A percentile compares a stretch with the other conserved stretches of the same genome.
Evolutionary conservation across 345 rosid genomes (phyloP).

Genomic region (Citrus hindsii): DNA sequence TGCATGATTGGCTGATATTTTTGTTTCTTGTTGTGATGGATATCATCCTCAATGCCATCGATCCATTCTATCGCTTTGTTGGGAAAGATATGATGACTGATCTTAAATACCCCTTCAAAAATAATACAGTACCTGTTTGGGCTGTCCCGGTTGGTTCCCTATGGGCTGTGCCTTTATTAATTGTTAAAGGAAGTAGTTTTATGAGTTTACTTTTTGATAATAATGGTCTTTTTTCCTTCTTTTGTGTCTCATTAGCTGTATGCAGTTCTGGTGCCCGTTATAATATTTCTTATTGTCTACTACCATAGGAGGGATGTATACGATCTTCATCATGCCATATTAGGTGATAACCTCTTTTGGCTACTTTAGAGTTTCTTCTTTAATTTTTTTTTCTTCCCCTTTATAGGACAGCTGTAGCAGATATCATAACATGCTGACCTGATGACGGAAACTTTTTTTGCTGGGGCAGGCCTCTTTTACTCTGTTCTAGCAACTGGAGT

Average conservation of each 20-base stretch:
- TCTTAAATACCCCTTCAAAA: constrained; percentile 72
- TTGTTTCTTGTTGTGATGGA: constrained; percentile 50
- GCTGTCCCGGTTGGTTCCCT: constrained; percentile 58
- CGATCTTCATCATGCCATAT: constrained; percentile 84
- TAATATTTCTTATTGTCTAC: constrained; percentile 55
- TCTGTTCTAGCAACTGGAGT: constrained; percentile 67
- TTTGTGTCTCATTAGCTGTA: constrained; percentile 37
- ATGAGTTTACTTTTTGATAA: neutral
- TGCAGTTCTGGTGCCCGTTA: constrained; percentile 59
- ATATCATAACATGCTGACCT: constrained; percentile 9
- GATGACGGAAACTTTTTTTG: constrained; percentile 1
- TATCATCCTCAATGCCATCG: constrained; percentile 36
- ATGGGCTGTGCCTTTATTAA: too few relatives aligned
- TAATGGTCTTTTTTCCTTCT: neutral
- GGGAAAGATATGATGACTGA: constrained; percentile 94
- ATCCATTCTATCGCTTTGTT: constrained; percentile 84
- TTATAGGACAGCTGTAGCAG: neutral
- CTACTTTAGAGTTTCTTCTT: neutral
- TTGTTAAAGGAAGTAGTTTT: neutral
- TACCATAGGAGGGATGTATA: constrained; percentile 68
- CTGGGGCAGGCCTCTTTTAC: constrained; percentile 64
- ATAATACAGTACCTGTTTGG: constrained; percentile 80
- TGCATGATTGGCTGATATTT: constrained; percentile 81
- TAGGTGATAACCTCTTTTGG: constrained; percentile 42
- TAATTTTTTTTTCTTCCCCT: neutral